A percentile compares a stretch with the other conserved stretches of the same genome.
phyloP scores from a whole-genome alignment of 345 rosid genomes.

The Moricandia arvensis region DNA sequence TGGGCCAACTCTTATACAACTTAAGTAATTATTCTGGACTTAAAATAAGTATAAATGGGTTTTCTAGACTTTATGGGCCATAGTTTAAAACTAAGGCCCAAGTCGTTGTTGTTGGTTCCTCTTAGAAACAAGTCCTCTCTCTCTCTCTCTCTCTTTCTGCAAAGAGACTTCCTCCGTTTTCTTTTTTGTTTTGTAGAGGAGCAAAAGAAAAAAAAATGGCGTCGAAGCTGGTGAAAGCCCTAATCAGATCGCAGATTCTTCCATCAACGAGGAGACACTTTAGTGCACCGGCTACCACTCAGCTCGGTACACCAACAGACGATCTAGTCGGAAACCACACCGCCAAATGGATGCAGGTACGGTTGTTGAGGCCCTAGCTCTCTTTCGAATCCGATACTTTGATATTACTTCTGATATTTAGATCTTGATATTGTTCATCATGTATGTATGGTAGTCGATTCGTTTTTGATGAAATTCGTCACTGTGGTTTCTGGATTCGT shows the following conservation, averaged over 20 bases:
- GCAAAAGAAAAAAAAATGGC: constrained; percentile 49
- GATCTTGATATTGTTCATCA: background rate
- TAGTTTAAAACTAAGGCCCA: background rate
- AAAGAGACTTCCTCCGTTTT: background rate
- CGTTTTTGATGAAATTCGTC: background rate
- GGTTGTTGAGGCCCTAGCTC: background rate
- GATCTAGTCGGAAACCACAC: constrained; percentile 56
- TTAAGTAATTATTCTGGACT: background rate
- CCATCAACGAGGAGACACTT: constrained; percentile 50
- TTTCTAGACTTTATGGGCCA: background rate
- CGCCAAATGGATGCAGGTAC: constrained; percentile 96
- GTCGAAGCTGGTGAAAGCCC: constrained; percentile 53
- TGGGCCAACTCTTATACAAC: too few relatives aligned
- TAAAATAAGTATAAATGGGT: background rate
- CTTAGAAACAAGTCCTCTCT: background rate
- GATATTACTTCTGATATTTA: background rate
- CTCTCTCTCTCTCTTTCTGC: background rate
- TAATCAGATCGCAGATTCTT: constrained; percentile 45
- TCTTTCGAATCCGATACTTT: background rate
- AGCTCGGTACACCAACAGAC: constrained; percentile 36
- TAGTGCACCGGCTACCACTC: constrained; percentile 39
- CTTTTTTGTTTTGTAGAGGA: background rate
- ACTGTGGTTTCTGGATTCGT: background rate
- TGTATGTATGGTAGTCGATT: background rate
- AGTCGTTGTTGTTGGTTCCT: background rate